phyloP scores from a whole-genome alignment of 345 rosid species.

The Geranium rotundifolium region DNA sequence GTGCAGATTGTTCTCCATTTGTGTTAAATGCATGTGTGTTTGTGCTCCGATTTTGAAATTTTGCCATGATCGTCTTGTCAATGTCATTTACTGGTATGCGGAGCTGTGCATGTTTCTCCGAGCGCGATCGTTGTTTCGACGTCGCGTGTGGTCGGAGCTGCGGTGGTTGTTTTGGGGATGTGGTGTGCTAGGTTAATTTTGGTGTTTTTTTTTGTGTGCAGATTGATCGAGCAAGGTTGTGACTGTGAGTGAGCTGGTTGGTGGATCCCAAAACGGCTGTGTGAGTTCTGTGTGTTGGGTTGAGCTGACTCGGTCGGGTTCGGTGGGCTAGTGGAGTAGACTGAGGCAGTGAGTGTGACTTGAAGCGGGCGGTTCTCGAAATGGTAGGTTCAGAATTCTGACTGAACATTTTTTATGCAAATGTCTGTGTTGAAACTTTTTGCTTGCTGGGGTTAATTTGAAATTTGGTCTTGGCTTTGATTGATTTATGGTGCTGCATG shows the following conservation, averaged over 20 bases:
- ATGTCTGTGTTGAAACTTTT: slow-evolving; percentile 1
- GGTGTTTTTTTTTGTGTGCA: neutral
- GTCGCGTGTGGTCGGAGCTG: neutral
- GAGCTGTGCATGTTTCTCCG: neutral
- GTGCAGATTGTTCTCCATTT: neutral
- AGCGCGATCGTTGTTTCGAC: neutral
- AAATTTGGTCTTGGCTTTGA: neutral
- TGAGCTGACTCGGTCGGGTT: neutral
- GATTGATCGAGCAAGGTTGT: neutral
- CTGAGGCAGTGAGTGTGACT: too few relatives aligned
- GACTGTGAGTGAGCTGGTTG: neutral
- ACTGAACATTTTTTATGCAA: slow-evolving; percentile 10
- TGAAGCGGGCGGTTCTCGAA: neutral
- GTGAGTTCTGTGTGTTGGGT: neutral
- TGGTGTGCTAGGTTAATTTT: neutral
- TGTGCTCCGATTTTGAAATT: neutral
- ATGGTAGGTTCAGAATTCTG: slow-evolving; percentile 11
- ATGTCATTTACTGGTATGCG: neutral
- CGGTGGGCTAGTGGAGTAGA: neutral
- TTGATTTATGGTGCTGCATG: neutral
- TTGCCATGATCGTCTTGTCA: neutral
- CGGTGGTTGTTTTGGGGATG: neutral
- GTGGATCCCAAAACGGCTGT: neutral
- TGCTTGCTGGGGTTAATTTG: neutral
- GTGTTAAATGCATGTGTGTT: neutral